phyloP scores from a whole-genome alignment of 164 flowering plant species.

The Piper betle region DNA sequence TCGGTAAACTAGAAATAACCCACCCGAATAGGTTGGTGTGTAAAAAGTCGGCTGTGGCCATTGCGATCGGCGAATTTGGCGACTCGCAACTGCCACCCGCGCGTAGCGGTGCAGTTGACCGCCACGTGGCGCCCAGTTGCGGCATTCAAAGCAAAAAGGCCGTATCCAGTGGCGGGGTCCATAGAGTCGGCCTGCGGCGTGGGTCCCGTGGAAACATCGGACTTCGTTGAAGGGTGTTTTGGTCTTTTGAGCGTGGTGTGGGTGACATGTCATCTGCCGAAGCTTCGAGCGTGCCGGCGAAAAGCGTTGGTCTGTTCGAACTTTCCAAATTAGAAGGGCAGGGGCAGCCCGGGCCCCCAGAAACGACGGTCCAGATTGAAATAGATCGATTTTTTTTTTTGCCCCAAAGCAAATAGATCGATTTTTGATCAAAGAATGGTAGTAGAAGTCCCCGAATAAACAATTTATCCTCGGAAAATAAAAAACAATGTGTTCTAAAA shows the following conservation, averaged over 20 bases:
- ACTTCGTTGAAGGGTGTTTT: not conserved
- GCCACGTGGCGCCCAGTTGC: not conserved
- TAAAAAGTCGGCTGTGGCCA: not conserved
- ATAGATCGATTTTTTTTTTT: too few species aligned
- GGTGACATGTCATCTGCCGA: not conserved
- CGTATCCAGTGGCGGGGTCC: not conserved
- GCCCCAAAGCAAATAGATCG: too few species aligned
- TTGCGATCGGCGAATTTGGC: not conserved
- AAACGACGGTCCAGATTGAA: too few species aligned
- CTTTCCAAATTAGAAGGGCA: too few species aligned
- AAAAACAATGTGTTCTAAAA: too few species aligned
- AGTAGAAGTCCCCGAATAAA: too few species aligned
- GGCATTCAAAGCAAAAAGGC: not conserved
- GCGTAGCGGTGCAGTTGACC: not conserved
- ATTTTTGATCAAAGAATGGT: too few species aligned
- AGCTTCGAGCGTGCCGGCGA: not conserved
- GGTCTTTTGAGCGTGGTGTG: not conserved
- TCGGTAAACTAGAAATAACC: too few species aligned
- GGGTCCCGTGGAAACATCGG: not conserved
- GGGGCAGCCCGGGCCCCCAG: too few species aligned
- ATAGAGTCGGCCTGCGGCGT: not conserved
- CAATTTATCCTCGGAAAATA: too few species aligned
- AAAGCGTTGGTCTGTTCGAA: too few species aligned
- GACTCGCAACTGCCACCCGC: not conserved
- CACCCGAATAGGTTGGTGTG: too few species aligned